Percentiles rank a stretch among this genome's conserved stretches.
These are phyloP conservation scores for Grosmannia penicillata DNA, from an alignment of 2,329 filamentous ascomycete genomes.

Conservation along the genomic window DNA sequence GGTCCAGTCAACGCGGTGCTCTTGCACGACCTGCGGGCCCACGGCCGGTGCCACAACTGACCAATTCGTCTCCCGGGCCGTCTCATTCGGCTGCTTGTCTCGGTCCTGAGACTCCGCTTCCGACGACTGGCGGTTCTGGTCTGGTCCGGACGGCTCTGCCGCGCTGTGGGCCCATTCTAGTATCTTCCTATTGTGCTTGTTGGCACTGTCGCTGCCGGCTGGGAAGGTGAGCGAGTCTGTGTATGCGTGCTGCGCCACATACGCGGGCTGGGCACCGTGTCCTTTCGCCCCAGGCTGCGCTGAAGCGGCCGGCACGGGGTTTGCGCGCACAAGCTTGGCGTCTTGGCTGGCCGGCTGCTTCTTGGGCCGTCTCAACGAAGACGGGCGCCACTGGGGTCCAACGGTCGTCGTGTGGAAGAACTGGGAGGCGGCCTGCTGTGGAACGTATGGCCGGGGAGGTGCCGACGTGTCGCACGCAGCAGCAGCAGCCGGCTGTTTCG, in stretches of 20 bases:
- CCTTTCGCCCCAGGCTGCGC: neutral
- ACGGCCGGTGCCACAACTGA: neutral
- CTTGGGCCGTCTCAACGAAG: neutral
- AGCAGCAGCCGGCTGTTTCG: neutral
- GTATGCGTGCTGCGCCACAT: neutral
- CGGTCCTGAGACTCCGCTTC: neutral
- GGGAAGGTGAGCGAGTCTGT: neutral
- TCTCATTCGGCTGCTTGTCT: neutral
- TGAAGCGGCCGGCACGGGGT: no score
- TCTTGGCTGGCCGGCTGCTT: neutral
- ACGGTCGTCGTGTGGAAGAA: neutral
- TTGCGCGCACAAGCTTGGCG: no score
- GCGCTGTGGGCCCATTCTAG: neutral
- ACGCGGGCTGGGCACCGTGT: neutral
- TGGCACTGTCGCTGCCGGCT: neutral
- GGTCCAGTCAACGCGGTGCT: constrained; percentile 40
- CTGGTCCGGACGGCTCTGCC: neutral
- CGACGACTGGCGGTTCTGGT: neutral
- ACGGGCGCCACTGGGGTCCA: neutral
- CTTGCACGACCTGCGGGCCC: constrained; percentile 12
- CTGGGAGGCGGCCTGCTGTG: neutral
- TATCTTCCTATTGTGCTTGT: neutral
- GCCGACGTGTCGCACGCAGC: neutral
- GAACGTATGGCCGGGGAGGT: neutral
- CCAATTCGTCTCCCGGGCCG: neutral